Conservation (phyloP, 345 rosid species). For the Cardamine occulta region DNA sequence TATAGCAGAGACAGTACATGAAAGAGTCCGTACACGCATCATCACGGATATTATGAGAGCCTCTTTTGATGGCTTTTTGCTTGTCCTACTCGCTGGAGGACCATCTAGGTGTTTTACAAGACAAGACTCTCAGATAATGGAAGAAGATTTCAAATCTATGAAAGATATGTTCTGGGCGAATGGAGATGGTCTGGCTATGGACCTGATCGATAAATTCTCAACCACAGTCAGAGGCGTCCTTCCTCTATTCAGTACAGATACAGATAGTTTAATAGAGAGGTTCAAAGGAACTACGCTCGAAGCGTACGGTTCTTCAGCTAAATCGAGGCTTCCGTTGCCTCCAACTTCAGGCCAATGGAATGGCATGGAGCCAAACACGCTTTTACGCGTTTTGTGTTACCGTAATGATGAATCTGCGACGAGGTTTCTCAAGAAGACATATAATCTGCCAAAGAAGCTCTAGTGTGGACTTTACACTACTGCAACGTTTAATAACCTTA, state of each 20-base stretch:
- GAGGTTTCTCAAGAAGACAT: slow-evolving; percentile 82
- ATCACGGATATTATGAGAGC: slow-evolving; percentile 86
- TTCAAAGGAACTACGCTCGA: slow-evolving; percentile 75
- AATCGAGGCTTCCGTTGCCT: slow-evolving; percentile 85
- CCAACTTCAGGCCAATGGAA: slow-evolving; percentile 93
- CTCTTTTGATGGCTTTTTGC: slow-evolving; percentile 84
- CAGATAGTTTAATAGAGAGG: slow-evolving; percentile 82
- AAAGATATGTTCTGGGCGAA: slow-evolving; percentile 94
- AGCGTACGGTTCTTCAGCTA: slow-evolving; percentile 75
- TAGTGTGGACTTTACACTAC: slow-evolving; percentile 28
- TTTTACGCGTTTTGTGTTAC: slow-evolving; percentile 82
- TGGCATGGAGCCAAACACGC: slow-evolving; percentile 83
- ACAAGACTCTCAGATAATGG: slow-evolving; percentile 77
- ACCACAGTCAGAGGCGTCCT: slow-evolving; percentile 66
- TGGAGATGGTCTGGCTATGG: slow-evolving; percentile 88
- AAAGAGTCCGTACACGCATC: slow-evolving; percentile 80
- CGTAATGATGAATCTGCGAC: slow-evolving; percentile 87
- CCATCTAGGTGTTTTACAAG: slow-evolving; percentile 79
- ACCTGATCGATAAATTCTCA: slow-evolving; percentile 77
- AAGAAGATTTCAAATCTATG: slow-evolving; percentile 88
- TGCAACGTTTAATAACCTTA: slow-evolving; percentile 32
- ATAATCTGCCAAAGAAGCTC: slow-evolving; percentile 81
- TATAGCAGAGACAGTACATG: slow-evolving; percentile 73
- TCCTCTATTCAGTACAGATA: slow-evolving; percentile 77
- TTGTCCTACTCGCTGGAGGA: slow-evolving; percentile 95